These are phyloP conservation scores for Neoboletus brunneissimus DNA, from an alignment of 768 basidiomycete species.

Conservation along the genomic window DNA sequence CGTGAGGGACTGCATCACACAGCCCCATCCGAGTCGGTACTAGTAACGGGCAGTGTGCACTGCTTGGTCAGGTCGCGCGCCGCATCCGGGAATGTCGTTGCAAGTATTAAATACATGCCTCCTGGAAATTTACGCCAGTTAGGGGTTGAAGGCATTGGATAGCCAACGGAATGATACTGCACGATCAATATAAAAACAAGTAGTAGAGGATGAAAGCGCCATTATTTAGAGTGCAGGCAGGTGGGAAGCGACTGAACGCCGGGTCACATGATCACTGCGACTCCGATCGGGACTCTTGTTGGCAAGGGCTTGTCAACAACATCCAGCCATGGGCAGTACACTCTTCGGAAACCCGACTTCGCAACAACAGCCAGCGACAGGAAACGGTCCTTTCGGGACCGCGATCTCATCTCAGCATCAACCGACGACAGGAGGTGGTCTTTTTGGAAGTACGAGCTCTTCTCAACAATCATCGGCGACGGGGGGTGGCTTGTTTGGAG, in stretches of 20 bases:
- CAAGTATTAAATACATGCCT: too few species aligned
- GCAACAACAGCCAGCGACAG: conserved; percentile 25
- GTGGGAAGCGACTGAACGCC: too few species aligned
- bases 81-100: neutral
- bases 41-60: neutral
- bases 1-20: neutral
- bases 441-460: conserved; percentile 15
- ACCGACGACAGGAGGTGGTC: conserved; percentile 14
- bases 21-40: neutral
- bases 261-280: too few species aligned
- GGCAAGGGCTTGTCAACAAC: too few species aligned
- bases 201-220: too few species aligned
- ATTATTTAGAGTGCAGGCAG: too few species aligned
- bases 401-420: conserved; percentile 26
- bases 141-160: neutral
- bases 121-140: neutral
- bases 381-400: conserved; percentile 26
- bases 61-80: neutral
- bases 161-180: neutral
- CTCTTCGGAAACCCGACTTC: conserved; percentile 25
- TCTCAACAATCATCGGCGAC: conserved; percentile 14
- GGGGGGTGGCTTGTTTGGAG: conserved; percentile 19
- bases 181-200: neutral
- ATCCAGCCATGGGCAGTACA: conserved; percentile 12
- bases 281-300: too few species aligned